A percentile compares a stretch with the other conserved stretches of the same genome.
These are phyloP conservation scores for Aeminium ludgeri DNA, from an alignment of 495 filamentous ascomycete species.

Conservation along the genomic window DNA sequence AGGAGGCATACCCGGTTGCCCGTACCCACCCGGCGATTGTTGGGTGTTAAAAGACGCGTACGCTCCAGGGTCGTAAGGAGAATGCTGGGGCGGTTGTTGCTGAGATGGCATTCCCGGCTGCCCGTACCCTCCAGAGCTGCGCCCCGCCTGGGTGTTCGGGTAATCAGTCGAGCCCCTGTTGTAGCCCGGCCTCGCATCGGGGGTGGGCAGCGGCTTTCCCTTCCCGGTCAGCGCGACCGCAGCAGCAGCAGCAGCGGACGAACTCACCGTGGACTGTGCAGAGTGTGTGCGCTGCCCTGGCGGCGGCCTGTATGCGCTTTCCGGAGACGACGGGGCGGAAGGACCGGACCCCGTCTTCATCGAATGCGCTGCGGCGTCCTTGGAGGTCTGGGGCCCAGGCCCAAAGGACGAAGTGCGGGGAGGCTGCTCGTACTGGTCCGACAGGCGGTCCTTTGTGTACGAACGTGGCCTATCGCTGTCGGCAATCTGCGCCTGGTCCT, in stretches of 20 bases:
- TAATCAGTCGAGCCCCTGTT: constrained; percentile 31
- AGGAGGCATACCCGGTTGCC: background rate
- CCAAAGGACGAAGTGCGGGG: constrained; percentile 27
- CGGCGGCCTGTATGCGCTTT: constrained; percentile 23
- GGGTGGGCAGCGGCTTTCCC: constrained; percentile 22
- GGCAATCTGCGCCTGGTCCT: constrained; percentile 24
- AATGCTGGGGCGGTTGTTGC: constrained; percentile 14
- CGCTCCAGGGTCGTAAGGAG: constrained; percentile 17
- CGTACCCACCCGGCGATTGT: constrained; percentile 18
- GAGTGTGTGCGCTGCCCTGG: constrained; percentile 30
- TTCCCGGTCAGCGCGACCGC: constrained; percentile 28
- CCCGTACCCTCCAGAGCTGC: constrained; percentile 8
- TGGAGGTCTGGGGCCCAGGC: constrained; percentile 23
- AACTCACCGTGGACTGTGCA: no score
- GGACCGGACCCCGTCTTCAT: constrained; percentile 18
- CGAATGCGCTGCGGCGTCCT: constrained; percentile 32
- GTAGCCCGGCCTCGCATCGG: constrained; percentile 21
- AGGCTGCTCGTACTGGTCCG: constrained; percentile 23
- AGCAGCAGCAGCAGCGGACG: constrained; percentile 30
- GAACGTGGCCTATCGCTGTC: constrained; percentile 28
- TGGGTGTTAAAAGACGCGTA: constrained; percentile 16
- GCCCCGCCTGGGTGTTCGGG: constrained; percentile 7
- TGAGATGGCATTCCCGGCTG: background rate
- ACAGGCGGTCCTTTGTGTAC: constrained; percentile 24
- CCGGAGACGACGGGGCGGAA: constrained; percentile 23